Percentiles rank a stretch among this genome's conserved stretches.
Conservation (phyloP, 2,329 filamentous ascomycete species). For the Fonsecaea multimorphosa region DNA sequence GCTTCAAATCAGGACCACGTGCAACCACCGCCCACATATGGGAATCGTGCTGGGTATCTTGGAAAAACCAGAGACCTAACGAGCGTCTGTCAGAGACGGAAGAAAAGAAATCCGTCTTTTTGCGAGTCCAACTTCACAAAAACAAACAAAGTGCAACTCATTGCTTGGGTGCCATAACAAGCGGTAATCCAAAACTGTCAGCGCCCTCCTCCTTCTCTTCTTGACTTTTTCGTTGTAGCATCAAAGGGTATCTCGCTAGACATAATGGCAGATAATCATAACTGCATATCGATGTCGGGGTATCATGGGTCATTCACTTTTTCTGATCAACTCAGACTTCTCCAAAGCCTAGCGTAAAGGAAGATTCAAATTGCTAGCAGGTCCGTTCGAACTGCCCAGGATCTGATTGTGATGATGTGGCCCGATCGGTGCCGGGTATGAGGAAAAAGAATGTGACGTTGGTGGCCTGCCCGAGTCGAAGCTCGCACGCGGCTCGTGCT, state of each 20-base stretch:
- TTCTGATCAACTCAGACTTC: conserved; percentile 33
- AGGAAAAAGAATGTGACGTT: conserved; percentile 95
- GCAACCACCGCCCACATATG: conserved; percentile 21
- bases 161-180: conserved; percentile 25
- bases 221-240: conserved; percentile 35
- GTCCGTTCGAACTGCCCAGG: conserved; percentile 31
- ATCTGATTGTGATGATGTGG: conserved; percentile 62
- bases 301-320: conserved; percentile 37
- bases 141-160: conserved; percentile 17
- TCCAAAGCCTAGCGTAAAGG: conserved; percentile 38
- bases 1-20: conserved; percentile 15
- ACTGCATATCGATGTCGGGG: conserved; percentile 37
- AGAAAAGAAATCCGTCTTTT: conserved; percentile 7
- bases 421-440: conserved; percentile 88
- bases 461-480: conserved; percentile 90
- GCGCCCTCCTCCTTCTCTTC: conserved; percentile 19
- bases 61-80: conserved; percentile 22
- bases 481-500: conserved; percentile 81
- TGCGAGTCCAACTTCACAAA: conserved; percentile 9
- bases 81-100: conserved; percentile 26
- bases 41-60: conserved; percentile 33
- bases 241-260: conserved; percentile 41
- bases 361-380: conserved; percentile 38
- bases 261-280: conserved; percentile 39
- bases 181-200: conserved; percentile 26